Percentiles rank a stretch among this genome's conserved stretches.
Evolutionary conservation across 352 stramenopile genomes (phyloP).

Genomic region (Phytopythium ostracodes): DNA sequence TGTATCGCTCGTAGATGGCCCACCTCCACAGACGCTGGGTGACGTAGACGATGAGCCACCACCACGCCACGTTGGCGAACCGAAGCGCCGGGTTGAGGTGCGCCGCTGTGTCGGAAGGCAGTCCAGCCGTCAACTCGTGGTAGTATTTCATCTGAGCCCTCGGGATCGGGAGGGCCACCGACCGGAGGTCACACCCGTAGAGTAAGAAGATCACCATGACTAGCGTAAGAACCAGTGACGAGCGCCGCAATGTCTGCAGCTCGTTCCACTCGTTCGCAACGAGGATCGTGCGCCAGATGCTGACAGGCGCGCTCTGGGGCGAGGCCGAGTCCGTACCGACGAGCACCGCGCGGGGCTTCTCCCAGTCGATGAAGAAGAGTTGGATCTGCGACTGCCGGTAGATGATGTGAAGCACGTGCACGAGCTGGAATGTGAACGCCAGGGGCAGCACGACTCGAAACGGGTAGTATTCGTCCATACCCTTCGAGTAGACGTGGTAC

Average conservation of each 20-base stretch:
- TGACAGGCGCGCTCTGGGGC: conserved; percentile 61
- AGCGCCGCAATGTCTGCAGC: conserved; percentile 80
- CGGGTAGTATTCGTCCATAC: conserved; percentile 83
- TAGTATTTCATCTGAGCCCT: conserved; percentile 44
- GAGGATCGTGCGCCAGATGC: conserved; percentile 92
- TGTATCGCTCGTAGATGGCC: conserved; percentile 80
- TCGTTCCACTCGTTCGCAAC: conserved; percentile 94
- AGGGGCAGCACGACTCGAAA: conserved; percentile 82
- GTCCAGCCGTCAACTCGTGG: not conserved
- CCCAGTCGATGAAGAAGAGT: conserved; percentile 94
- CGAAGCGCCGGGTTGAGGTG: conserved; percentile 84
- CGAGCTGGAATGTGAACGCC: conserved; percentile 82
- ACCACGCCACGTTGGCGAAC: conserved; percentile 87
- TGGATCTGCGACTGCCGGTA: conserved; percentile 77
- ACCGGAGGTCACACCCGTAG: conserved; percentile 60
- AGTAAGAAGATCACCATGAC: conserved; percentile 87
- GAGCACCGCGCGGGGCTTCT: conserved; percentile 75
- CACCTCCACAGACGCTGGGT: conserved; percentile 88
- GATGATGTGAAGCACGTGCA: conserved; percentile 61
- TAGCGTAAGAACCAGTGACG: conserved; percentile 81
- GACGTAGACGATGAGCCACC: conserved; percentile 74
- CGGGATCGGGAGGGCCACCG: conserved; percentile 49
- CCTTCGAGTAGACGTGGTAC: conserved; percentile 38
- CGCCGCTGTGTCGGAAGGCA: conserved; percentile 19
- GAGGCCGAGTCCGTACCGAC: conserved; percentile 49